Evolutionary conservation across 2,329 filamentous ascomycete genomes (phyloP).

Genomic region (Ilyonectria sp.): DNA sequence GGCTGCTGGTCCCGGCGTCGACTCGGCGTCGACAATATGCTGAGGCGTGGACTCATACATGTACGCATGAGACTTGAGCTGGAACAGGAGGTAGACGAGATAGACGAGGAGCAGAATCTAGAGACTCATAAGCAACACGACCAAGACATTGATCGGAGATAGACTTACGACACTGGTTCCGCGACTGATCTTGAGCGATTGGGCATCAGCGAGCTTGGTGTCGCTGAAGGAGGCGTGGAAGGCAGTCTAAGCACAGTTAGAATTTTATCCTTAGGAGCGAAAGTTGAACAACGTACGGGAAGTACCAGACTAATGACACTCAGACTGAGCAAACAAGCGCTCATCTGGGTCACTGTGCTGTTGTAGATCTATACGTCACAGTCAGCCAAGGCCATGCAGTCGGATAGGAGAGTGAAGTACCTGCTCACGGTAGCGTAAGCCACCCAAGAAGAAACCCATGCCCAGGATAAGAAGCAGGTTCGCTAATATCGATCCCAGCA

Average conservation of each 20-base stretch:
- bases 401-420: conserved; percentile 52
- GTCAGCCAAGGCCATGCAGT: conserved; percentile 8
- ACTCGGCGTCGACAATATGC: conserved; percentile 92
- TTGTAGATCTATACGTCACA: conserved; percentile 80
- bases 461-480: conserved; percentile 91
- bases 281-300: conserved; percentile 69
- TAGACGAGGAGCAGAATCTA: conserved; percentile 86
- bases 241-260: conserved; percentile 72
- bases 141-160: conserved; percentile 34
- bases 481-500: conserved; percentile 90
- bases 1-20: conserved; percentile 86
- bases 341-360: conserved; percentile 96
- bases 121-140: conserved; percentile 17
- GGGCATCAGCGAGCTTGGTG: conserved; percentile 71
- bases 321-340: conserved; percentile 90
- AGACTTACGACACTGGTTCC: conserved; percentile 85
- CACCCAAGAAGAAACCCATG: conserved; percentile 92
- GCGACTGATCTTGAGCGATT: conserved; percentile 88
- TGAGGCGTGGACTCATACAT: conserved; percentile 95
- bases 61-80: conserved; percentile 92
- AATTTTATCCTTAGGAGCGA: conserved; percentile 50
- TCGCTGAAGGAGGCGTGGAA: conserved; percentile 90
- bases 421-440: conserved; percentile 89
- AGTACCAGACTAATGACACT: conserved; percentile 91
- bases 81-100: conserved; percentile 86